Percentiles rank a stretch among this genome's conserved stretches.
These are phyloP conservation scores for Candida ponderosae DNA, from an alignment of 805 yeast genomes.

Conservation along the genomic window DNA sequence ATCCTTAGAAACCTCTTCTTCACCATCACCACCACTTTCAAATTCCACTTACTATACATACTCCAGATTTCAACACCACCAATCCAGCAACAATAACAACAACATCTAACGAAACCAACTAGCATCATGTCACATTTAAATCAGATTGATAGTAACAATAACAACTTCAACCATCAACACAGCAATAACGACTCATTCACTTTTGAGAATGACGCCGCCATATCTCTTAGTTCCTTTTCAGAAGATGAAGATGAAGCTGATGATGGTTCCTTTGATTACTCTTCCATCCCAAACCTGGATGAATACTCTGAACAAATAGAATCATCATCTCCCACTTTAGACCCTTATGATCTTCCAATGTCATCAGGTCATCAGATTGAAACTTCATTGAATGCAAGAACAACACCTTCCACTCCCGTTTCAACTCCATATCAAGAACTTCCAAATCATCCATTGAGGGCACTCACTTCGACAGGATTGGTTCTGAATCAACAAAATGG, in stretches of 20 bases:
- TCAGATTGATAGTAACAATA: too few species aligned
- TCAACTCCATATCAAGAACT: slow-evolving; percentile 14
- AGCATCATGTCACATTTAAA: too few species aligned
- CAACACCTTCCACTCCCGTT: slow-evolving; percentile 17
- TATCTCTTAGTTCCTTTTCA: neutral
- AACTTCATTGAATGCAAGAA: neutral
- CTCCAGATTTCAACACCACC: too few species aligned
- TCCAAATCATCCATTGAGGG: slow-evolving; percentile 18
- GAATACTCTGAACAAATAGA: neutral
- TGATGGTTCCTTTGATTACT: neutral
- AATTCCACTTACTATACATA: too few species aligned
- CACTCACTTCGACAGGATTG: slow-evolving; percentile 16
- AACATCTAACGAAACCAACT: too few species aligned
- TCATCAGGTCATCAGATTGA: neutral
- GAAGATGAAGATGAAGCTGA: neutral
- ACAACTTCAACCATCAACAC: too few species aligned
- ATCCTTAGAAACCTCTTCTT: too few species aligned
- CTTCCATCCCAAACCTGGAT: neutral
- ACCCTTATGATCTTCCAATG: neutral
- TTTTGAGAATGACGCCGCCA: neutral
- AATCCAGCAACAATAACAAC: too few species aligned
- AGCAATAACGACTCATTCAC: neutral
- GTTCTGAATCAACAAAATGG: slow-evolving; percentile 16
- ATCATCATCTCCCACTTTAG: neutral
- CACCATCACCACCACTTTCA: too few species aligned